Evolutionary conservation across 805 yeast genomes (phyloP), one percentile per base, ranked within the genome.

Genomic region (Nakazawaea ernobii): DNA sequence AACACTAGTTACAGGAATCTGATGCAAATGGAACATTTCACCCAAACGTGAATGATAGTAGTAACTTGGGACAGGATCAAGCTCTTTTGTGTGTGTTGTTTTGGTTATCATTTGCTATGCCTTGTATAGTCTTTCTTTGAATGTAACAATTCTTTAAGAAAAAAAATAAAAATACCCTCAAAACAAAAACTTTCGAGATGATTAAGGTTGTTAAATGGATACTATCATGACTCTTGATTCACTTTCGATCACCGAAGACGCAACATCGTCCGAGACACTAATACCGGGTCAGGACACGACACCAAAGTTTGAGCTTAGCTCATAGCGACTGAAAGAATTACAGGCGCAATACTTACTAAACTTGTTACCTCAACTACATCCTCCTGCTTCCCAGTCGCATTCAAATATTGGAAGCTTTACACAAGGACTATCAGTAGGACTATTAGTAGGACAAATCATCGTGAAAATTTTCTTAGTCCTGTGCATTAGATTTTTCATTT

Each of bases 401-500:
- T 54, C 57, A 37, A 56, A 59, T 11, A 55, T 67, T 4, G 80
- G 87, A 85, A 77, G 86, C n/a, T 86, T 86, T 57, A 79, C 89
- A 0, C 87, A 84, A 54, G 95, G 95, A 1, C 68, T 86, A 11
- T 66, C n/a, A n/a, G n/a, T n/a, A n/a, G n/a, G n/a, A n/a, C n/a
- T n/a, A n/a, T n/a, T 86, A 1, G 50, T 86, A 2, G 95, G 95
- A 0, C 94, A 86, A 58, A 55, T 84, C 13, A 82, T 88, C 55
- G 89, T 86, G 9, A 75, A 86, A 39, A 53, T 84, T 1, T 71
- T 84, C 9, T 63, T 85, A 35, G 72, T 77, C 3, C 73, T 84
- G 32, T 84, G 86, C 59, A 77, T 86, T 51, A 81, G 80, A 63
- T 86, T 84, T 62, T 86, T 86, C 57, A 83, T 86, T 0, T 86